phyloP scores from a whole-genome alignment of 768 basidiomycete species.

The Favolaschia claudopus region DNA sequence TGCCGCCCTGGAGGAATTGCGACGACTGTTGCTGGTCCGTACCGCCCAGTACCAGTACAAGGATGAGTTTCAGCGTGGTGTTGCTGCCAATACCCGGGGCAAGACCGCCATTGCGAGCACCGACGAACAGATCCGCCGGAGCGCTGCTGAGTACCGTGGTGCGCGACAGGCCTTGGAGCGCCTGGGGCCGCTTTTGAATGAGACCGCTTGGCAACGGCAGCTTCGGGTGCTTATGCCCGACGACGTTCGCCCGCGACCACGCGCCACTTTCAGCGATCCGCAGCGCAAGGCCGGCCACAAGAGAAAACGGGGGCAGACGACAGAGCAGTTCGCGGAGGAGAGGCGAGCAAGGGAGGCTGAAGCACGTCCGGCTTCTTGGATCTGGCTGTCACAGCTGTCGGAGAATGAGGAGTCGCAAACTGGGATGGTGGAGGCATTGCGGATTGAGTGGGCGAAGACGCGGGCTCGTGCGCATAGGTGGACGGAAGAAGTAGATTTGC shows the following conservation, averaged over 20 bases:
- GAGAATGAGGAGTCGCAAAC: no score
- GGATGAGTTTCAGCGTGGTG: conserved; percentile 26
- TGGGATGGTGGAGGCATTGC: not conserved
- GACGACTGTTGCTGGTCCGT: conserved; percentile 28
- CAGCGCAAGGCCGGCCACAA: not conserved
- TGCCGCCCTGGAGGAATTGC: no score
- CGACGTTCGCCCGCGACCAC: conserved; percentile 33
- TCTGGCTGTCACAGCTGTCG: not conserved
- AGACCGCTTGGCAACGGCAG: conserved; percentile 20
- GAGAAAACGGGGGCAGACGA: not conserved
- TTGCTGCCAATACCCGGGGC: conserved; percentile 33
- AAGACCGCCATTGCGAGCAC: conserved; percentile 18
- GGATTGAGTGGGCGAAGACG: conserved; percentile 30
- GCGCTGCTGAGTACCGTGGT: conserved; percentile 24
- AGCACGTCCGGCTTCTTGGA: not conserved
- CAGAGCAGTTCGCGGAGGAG: no score
- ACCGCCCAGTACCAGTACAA: conserved; percentile 30
- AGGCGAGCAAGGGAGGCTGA: no score
- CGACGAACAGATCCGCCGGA: conserved; percentile 18
- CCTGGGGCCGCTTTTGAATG: not conserved
- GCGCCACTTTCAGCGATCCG: no score
- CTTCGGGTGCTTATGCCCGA: conserved; percentile 10
- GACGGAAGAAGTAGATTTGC: conserved; percentile 27
- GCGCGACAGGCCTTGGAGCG: conserved; percentile 25
- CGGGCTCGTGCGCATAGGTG: conserved; percentile 26